Evolutionary conservation across 495 filamentous ascomycete genomes (phyloP), one percentile per base, ranked within the genome.

Genomic region (Cercophora sp.): DNA sequence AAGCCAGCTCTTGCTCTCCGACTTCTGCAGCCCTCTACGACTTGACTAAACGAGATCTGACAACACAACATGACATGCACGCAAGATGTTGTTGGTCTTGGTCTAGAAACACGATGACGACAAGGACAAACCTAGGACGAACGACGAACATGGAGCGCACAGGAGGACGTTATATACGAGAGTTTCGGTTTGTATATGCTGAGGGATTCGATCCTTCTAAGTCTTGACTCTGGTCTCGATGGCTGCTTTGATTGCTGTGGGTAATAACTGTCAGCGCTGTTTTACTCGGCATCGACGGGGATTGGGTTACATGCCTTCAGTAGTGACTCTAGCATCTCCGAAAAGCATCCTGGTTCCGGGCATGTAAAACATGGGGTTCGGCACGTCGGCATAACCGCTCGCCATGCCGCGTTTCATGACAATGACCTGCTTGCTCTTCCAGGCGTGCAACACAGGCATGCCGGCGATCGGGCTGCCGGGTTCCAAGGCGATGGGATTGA

Each of bases 351-450:
- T 86, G 6, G 86, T 89, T 20, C 83, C 82, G 0, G 85, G 85
- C 85, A 88, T 88, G 65, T 82, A 90, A 69, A 91, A 91, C 86
- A 92, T 88, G 18, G 88, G 88, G 65, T 92, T 92, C 8, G 84
- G 85, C 4, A 92, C 86, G 65, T 92, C 88, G 27, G 88, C 87
- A 64, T 92, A 92, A 64, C 88, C 88, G 59, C 83, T 87, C 0
- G 83, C 81, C 85, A 91, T 82, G 35, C 87, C 81, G 15, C 88
- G 75, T 73, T 92, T 92, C 88, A 92, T 91, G 11, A 92, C 85
- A 46, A 92, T 78, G 4, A 89, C 85, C 60, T 92, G 87, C 73
- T 89, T 91, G 66, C 85, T 89, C 82, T 91, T 92, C 86, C 87
- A 91, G 22, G 87, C 87, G 51, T 91, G 86, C 52, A 92, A 70